These are phyloP conservation scores for Populus pruinosa DNA, from an alignment of 345 rosid species.

Conservation along the genomic window DNA sequence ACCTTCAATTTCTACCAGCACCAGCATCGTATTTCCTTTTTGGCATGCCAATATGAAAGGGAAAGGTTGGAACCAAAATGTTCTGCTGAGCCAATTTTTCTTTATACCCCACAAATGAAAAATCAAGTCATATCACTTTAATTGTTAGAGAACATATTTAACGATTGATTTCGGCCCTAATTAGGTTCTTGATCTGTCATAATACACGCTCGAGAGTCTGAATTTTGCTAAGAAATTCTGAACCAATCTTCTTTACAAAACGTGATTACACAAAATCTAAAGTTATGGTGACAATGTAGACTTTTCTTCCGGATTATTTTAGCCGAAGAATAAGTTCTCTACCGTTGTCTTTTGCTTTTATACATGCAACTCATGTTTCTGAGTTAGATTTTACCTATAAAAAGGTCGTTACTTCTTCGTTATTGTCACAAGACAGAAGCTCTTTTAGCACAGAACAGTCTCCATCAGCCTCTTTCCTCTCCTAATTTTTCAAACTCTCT, in stretches of 20 bases:
- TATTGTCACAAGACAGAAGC: not conserved
- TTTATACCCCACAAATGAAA: not conserved
- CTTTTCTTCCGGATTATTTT: not conserved
- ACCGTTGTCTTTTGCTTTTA: not conserved
- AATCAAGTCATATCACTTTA: not conserved
- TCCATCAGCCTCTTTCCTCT: not conserved
- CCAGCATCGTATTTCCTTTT: no score
- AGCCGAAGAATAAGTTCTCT: not conserved
- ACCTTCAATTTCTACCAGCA: no score
- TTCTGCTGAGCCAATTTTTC: not conserved
- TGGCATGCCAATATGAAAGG: not conserved
- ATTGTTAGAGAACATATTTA: not conserved
- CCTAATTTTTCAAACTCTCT: not conserved
- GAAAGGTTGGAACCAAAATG: not conserved
- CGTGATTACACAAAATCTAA: not conserved
- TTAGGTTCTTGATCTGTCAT: not conserved
- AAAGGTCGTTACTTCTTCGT: not conserved
- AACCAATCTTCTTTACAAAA: not conserved
- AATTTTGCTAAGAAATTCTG: not conserved
- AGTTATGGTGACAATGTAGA: not conserved
- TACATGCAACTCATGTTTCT: not conserved
- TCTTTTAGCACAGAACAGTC: not conserved
- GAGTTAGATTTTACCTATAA: not conserved
- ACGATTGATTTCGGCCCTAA: not conserved
- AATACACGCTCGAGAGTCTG: not conserved